phyloP scores from a whole-genome alignment of 2,329 filamentous ascomycete genomes.

The Tympanopsis confertula region DNA sequence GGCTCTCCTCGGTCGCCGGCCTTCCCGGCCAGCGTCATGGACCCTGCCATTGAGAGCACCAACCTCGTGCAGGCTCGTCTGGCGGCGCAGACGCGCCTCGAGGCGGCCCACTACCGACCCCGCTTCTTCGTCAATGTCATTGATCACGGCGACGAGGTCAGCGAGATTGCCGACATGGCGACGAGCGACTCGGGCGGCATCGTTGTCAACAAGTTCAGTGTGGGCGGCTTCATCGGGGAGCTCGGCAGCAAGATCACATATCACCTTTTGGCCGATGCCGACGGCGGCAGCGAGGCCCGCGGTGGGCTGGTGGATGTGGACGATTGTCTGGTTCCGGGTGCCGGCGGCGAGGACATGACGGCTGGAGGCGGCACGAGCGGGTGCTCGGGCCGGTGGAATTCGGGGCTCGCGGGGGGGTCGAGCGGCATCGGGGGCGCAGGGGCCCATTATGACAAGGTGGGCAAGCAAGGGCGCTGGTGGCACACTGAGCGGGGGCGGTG shows the following conservation, averaged over 20 bases:
- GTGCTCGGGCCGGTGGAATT: conserved; percentile 35
- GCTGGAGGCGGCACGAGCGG: conserved; percentile 17
- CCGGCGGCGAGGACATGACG: conserved; percentile 30
- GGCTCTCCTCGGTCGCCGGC: conserved; percentile 1
- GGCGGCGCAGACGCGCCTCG: conserved; percentile 54
- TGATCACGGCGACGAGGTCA: conserved; percentile 28
- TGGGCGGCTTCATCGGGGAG: conserved; percentile 52
- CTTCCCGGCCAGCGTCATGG: conserved; percentile 13
- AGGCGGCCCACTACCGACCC: conserved; percentile 39
- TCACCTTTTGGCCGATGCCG: conserved; percentile 39
- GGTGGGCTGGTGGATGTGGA: conserved; percentile 40
- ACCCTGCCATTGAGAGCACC: conserved; percentile 11
- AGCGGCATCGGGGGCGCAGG: conserved; percentile 3
- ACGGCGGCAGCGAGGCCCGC: conserved; percentile 40
- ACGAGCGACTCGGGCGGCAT: conserved; percentile 22
- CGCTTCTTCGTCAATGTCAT: conserved; percentile 47
- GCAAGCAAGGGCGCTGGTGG: conserved; percentile 33
- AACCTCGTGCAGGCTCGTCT: conserved; percentile 41
- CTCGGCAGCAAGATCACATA: conserved; percentile 49
- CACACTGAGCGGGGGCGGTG: conserved; percentile 36
- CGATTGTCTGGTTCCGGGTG: conserved; percentile 29
- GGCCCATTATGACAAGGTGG: conserved; percentile 27
- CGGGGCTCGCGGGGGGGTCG: conserved; percentile 5
- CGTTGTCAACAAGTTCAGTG: conserved; percentile 35
- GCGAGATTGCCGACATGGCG: neutral